A percentile compares a stretch with the other conserved stretches of the same genome.
Evolutionary conservation across 2,329 filamentous ascomycete species (phyloP).

Genomic region (Macrophomina pseudophaseolina): DNA sequence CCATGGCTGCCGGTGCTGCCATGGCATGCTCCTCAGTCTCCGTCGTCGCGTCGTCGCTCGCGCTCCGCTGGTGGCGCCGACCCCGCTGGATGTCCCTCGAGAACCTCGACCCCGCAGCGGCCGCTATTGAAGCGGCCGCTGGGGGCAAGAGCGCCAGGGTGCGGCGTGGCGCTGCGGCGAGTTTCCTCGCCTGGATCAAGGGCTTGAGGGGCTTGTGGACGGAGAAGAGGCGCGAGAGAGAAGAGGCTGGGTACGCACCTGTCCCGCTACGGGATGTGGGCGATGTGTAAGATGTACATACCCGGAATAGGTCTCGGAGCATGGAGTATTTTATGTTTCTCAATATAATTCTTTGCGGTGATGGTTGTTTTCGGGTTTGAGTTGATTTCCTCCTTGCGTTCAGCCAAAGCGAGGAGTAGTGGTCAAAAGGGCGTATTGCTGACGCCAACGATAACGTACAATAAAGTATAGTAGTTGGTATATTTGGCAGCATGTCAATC

Average conservation of each 20-base stretch:
- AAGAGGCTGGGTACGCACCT: slow-evolving; percentile 49
- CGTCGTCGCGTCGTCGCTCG: slow-evolving; percentile 81
- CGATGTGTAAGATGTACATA: slow-evolving; percentile 30
- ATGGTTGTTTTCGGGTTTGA: too few relatives aligned
- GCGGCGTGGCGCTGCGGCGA: not conserved
- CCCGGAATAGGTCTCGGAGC: not conserved
- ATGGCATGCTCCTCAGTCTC: slow-evolving; percentile 93
- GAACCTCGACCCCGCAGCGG: slow-evolving; percentile 55
- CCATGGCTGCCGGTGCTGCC: slow-evolving; percentile 91
- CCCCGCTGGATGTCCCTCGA: slow-evolving; percentile 85
- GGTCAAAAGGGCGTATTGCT: too few relatives aligned
- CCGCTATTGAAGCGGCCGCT: slow-evolving; percentile 6
- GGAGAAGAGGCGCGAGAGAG: slow-evolving; percentile 44
- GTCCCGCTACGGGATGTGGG: slow-evolving; percentile 51
- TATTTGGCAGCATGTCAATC: too few relatives aligned
- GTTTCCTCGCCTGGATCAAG: slow-evolving; percentile 27
- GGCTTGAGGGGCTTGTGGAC: slow-evolving; percentile 37
- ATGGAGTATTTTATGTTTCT: not conserved
- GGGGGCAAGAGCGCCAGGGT: not conserved
- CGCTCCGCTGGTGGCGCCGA: slow-evolving; percentile 84
- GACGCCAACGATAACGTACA: too few relatives aligned
- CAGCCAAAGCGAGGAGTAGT: too few relatives aligned
- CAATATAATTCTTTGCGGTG: too few relatives aligned
- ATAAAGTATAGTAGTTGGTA: too few relatives aligned
- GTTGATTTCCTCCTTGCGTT: too few relatives aligned